Conservation (phyloP, 1,284 basidiomycete genomes). For the Leccinum pachyderme region DNA sequence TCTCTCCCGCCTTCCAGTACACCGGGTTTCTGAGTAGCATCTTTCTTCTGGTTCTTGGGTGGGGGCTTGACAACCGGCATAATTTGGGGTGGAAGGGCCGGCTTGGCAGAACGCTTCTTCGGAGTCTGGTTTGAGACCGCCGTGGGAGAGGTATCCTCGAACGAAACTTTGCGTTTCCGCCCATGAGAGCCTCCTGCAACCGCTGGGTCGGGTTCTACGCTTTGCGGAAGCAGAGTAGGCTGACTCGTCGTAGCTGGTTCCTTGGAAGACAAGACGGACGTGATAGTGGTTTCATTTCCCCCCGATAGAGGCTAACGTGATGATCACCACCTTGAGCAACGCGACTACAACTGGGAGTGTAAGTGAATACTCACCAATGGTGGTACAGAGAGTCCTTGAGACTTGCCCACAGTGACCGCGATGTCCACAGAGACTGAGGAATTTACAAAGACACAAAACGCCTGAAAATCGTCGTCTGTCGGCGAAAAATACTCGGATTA, state of each 20-base stretch:
- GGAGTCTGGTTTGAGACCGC: not conserved
- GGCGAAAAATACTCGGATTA: conserved; percentile 1
- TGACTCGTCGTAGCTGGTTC: not conserved
- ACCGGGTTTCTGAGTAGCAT: not conserved
- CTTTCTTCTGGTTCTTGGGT: conserved; percentile 25
- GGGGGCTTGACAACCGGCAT: conserved; percentile 1
- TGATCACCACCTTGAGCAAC: not conserved
- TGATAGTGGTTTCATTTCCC: not conserved
- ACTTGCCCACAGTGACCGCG: conserved; percentile 30
- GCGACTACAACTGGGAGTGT: not conserved
- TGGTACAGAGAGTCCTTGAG: not conserved
- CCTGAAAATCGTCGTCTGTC: conserved; percentile 74
- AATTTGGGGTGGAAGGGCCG: not conserved
- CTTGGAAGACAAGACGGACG: not conserved
- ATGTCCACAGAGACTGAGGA: conserved; percentile 37
- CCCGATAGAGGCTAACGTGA: not conserved
- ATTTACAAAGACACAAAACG: conserved; percentile 47
- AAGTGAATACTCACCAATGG: conserved; percentile 8
- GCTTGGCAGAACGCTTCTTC: not conserved
- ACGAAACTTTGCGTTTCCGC: conserved; percentile 24
- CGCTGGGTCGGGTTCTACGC: not conserved
- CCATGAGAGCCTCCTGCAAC: not conserved
- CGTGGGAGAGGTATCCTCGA: not conserved
- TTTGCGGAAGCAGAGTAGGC: not conserved
- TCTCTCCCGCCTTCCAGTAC: conserved; percentile 1